Percentiles rank a stretch among this genome's conserved stretches.
Conservation (phyloP, 768 basidiomycete species). For the Clathrus columnatus region DNA sequence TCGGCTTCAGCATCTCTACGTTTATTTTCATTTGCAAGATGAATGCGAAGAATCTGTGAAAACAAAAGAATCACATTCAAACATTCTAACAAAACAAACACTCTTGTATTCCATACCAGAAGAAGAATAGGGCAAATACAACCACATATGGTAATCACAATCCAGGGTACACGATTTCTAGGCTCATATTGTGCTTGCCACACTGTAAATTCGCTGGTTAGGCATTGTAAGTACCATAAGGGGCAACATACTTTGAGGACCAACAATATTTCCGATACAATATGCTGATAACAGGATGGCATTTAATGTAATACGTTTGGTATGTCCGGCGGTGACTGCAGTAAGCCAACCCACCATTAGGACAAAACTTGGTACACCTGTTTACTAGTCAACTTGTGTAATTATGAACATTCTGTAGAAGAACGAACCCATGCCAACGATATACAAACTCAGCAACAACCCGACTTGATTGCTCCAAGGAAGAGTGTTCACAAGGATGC, state of each 20-base stretch:
- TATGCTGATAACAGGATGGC: constrained; percentile 70
- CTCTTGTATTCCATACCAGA: too few relatives aligned
- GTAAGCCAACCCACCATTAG: constrained; percentile 57
- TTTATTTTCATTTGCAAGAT: constrained; percentile 54
- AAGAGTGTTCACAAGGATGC: constrained; percentile 53
- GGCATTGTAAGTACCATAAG: neutral
- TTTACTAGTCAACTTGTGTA: constrained; percentile 20
- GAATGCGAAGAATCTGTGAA: constrained; percentile 32
- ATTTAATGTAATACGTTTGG: constrained; percentile 65
- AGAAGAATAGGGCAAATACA: constrained; percentile 42
- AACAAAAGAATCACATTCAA: too few relatives aligned
- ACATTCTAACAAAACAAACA: too few relatives aligned
- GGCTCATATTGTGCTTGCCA: constrained; percentile 64
- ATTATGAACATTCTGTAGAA: too few relatives aligned
- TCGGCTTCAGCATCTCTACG: constrained; percentile 44
- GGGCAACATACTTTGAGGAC: neutral
- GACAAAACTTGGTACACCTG: constrained; percentile 53
- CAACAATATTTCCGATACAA: constrained; percentile 49
- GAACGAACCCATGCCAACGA: constrained; percentile 35
- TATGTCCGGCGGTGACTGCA: constrained; percentile 60
- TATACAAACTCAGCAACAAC: constrained; percentile 60
- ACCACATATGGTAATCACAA: constrained; percentile 62
- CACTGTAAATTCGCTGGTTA: constrained; percentile 60
- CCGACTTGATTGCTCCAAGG: constrained; percentile 62
- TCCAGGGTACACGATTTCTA: constrained; percentile 64